Evolutionary conservation across 208 protist species (phyloP).

Genomic region (Leishmania gerbilli): DNA sequence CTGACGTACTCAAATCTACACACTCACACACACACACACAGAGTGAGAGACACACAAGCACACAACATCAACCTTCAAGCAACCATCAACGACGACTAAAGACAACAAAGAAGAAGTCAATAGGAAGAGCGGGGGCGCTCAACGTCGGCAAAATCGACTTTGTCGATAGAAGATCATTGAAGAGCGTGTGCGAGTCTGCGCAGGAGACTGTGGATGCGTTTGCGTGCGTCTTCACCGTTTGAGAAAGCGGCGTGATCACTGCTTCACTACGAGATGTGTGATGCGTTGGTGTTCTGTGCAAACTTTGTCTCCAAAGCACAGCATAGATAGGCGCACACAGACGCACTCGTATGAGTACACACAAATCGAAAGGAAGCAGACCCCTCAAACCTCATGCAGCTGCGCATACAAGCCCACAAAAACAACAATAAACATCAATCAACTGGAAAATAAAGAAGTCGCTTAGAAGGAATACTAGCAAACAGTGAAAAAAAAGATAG

Average conservation of each 20-base stretch:
- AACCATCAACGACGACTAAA: neutral
- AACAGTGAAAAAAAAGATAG: neutral
- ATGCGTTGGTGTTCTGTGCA: neutral
- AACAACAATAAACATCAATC: neutral
- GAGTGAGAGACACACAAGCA: neutral
- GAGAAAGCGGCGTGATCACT: neutral
- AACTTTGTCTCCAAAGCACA: neutral
- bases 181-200: neutral
- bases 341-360: neutral
- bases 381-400: neutral
- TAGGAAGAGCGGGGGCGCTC: neutral
- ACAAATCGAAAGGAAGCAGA: neutral
- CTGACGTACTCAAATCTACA: neutral
- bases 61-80: neutral
- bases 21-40: neutral
- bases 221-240: neutral
- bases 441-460: neutral
- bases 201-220: neutral
- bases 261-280: neutral
- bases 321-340: too few relatives aligned
- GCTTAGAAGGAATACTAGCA: neutral
- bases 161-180: neutral
- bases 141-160: too few relatives aligned
- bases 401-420: too few relatives aligned
- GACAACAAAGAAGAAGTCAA: slow-evolving; percentile 5